Evolutionary conservation across 1,284 basidiomycete species (phyloP), one percentile per base, ranked within the genome.

Genomic region (Takashimella tepidaria): DNA sequence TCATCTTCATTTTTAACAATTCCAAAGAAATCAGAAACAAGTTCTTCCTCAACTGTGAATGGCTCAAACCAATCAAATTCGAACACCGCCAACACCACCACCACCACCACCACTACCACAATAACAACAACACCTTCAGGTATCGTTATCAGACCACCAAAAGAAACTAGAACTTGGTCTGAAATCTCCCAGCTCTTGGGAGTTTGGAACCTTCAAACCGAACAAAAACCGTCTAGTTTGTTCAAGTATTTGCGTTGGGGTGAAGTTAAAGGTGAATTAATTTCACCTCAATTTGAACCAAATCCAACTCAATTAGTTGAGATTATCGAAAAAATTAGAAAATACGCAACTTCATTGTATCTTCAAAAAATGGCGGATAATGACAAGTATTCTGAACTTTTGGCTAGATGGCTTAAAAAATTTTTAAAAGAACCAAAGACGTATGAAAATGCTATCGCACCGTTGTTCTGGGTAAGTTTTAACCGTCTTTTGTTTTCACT

Each of bases 341-440:
- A 60, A 21, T 37, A 55, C 27, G 67, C 67, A 0, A 58, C 69
- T 0, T n/a, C 40, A 0, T 51, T 53, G 16, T 72, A 67, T 31
- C 56, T 68, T 3, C 50, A 45, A 20, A 44, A 49, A 8, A 67
- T 72, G 64, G 68, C 60, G 5, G 66, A 67, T 47, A 56, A 63
- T 25, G 52, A 56, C 12, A 41, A 50, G 10, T 68, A 69, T 45
- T 45, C 58, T 2, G 52, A 58, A 45, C 24, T 57, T 45, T 24
- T 70, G 42, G 52, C 26, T n/a, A 24, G 44, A 19, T 70, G 66
- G 66, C 21, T 72, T 20, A 55, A 53, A 21, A 37, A 37, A 16
- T 56, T 61, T 21, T 19, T 47, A 16, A 59, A 57, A 27, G 61
- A 68, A 12, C 64, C 64, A 2, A 48, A 55, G 20, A 45, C 22